A percentile compares a stretch with the other conserved stretches of the same genome.
These are phyloP conservation scores for Blepharisma undulans DNA, from an alignment of 169 alveolate species.

Conservation along the genomic window DNA sequence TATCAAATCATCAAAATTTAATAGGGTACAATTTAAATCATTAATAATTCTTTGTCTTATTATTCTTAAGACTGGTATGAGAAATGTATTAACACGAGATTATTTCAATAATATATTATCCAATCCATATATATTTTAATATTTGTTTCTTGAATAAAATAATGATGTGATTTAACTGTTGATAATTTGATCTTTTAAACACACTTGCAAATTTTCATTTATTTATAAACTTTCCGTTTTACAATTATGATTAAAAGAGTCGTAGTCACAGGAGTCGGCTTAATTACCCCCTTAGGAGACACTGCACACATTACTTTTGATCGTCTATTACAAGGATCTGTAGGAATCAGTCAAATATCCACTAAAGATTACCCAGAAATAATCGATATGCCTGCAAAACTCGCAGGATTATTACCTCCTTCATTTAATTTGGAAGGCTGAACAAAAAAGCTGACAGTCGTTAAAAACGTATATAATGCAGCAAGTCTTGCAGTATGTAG, in stretches of 20 bases:
- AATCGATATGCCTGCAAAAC: background rate
- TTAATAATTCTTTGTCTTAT: no score
- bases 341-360: background rate
- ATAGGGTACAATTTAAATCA: no score
- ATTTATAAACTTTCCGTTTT: background rate
- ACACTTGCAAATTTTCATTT: background rate
- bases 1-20: background rate
- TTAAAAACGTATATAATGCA: background rate
- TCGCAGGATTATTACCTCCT: background rate
- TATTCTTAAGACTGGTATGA: no score
- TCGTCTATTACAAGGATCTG: background rate
- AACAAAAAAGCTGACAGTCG: background rate
- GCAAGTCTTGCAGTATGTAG: background rate
- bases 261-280: constrained; percentile 34
- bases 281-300: constrained; percentile 4
- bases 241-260: constrained; percentile 14
- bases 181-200: no score
- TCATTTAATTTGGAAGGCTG: background rate
- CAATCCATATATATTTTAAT: no score
- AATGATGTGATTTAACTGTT: no score
- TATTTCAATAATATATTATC: no score
- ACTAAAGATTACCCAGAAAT: constrained; percentile 12
- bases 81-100: no score
- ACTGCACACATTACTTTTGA: constrained; percentile 11
- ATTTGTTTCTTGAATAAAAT: no score